Evolutionary conservation across 345 rosid species (phyloP), one percentile per base, ranked within the genome.

Genomic region (Microcos paniculata): DNA sequence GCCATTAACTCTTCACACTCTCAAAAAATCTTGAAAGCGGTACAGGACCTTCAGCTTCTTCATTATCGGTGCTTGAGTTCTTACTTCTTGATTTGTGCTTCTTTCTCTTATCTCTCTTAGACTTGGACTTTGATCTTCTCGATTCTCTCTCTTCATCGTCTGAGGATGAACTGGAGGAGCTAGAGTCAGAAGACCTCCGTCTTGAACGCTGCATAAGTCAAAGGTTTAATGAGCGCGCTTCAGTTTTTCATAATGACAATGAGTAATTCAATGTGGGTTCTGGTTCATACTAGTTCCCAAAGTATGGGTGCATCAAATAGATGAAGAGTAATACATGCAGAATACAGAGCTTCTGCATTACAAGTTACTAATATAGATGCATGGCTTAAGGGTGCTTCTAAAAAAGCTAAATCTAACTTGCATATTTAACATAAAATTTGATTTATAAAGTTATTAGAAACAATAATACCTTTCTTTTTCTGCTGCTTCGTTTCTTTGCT

Each of bases 11-110:
- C 84, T 92, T 96, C 71, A 84, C 69, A 82, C 78, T 94, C 71
- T 77, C 97, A 68, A 96, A 96, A 91, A 94, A 92, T 84, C 77
- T 94, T 42, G 99, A 94, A 66, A 96, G 97, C 6, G 96, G 96
- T 19, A 96, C 91, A 16, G 98, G 98, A 43, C 98, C 98, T 71
- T 81, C 89, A 0, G 81, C 81, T 69, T 75, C 91, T 46, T 90
- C 89, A 58, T 82, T 87, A 11, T 77, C 86, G 28, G 76, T 82
- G 70, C 84, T 73, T 8, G 84, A 83, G 73, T 71, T 87, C 85
- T 89, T 94, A 83, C 73, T 83, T 82, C 87, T 84, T 66, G 94
- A 86, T 72, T 77, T 83, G 76, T 83, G 94, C 87, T 86, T 92
- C 89, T 85, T 96, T 72, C 90, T 92, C 82, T 88, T 92, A 84